phyloP scores from a whole-genome alignment of 2,329 filamentous ascomycete genomes.

The Pseudocercospora macadamiae region DNA sequence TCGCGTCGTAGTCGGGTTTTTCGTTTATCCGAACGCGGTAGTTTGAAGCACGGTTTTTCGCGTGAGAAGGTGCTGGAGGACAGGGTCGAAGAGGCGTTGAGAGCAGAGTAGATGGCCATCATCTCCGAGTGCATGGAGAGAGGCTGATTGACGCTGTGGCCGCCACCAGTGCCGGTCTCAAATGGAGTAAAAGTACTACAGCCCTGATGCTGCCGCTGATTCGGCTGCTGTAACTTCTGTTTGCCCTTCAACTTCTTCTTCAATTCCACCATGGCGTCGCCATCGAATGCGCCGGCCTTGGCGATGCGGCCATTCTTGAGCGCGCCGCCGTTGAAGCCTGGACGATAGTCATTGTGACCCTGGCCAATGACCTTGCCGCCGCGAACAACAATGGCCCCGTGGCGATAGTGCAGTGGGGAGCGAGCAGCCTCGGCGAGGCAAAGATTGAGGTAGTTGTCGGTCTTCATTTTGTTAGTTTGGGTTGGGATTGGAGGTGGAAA shows the following conservation, averaged over 20 bases:
- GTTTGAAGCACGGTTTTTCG: constrained; percentile 56
- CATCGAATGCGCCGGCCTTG: constrained; percentile 36
- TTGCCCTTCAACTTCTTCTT: constrained; percentile 42
- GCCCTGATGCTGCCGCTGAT: constrained; percentile 32
- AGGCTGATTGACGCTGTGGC: constrained; percentile 46
- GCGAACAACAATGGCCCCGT: constrained; percentile 56
- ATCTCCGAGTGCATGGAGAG: constrained; percentile 60
- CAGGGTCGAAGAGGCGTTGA: constrained; percentile 49
- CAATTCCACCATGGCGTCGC: constrained; percentile 43
- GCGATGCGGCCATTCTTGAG: constrained; percentile 52
- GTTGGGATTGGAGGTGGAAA: constrained; percentile 2
- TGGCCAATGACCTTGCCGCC: constrained; percentile 58
- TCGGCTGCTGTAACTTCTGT: constrained; percentile 39
- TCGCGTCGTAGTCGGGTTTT: constrained; percentile 48
- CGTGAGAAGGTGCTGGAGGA: constrained; percentile 48
- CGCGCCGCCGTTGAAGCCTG: constrained; percentile 54
- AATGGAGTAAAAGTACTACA: constrained; percentile 43
- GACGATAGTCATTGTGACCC: constrained; percentile 55
- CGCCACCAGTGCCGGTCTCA: constrained; percentile 41
- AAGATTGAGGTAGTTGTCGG: constrained; percentile 53
- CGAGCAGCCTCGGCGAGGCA: constrained; percentile 57
- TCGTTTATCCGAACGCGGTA: constrained; percentile 53
- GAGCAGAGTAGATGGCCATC: constrained; percentile 58
- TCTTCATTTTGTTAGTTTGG: constrained; percentile 44
- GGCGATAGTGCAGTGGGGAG: constrained; percentile 55